Base-by-base conservation (phyloP, 768 basidiomycete species). In the Mycena epipterygia region DNA sequence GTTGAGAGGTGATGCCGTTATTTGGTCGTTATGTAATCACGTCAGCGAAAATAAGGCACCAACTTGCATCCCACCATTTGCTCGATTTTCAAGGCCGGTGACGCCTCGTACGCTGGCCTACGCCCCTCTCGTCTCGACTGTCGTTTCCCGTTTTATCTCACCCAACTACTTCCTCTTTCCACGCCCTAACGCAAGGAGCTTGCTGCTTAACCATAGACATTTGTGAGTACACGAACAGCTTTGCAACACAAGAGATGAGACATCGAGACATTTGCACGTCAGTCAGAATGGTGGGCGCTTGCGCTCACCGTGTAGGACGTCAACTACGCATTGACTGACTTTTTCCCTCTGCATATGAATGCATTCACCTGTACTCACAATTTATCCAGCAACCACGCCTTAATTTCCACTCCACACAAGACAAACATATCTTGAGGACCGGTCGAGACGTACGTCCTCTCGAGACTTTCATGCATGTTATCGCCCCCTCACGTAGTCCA, bases 231-330 rank as follows among this genome's bases (percentile, higher is more conserved):
- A 57, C 6, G 21, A 17, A n/a, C 64, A 58, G 29, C 29, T 61
- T 48, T 42, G 64, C 8, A 41, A 27, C 49, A 60, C 52, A 59
- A 51, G 79, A 76, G 87, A 89, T 83, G 88, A 89, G 68, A 76
- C 78, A 63, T 80, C 76, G 73, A 75, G 78, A 82, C 78, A 83
- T 89, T 89, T 89, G 89, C 89, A 89, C 87, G 89, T 89, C 89
- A 89, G 89, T 88, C 88, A 60, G 86, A 88, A 77, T 76, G 72
- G 71, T 68, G 61, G 60, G 72, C 73, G 76, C 76, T 77, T 74
- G 59, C 65, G 68, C 74, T 76, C 69, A 73, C 75, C 64, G 74
- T 75, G 75, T 42, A 82, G 71, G 88, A 86, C 80, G 86, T 75
- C 59, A 82, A 74, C 74, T 73, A 76, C 81, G 81, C 84, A 77